A percentile compares a stretch with the other conserved stretches of the same genome.
These are phyloP conservation scores for Sarocladiaceae sp. DNA, from an alignment of 2,329 filamentous ascomycete species.

Conservation along the genomic window DNA sequence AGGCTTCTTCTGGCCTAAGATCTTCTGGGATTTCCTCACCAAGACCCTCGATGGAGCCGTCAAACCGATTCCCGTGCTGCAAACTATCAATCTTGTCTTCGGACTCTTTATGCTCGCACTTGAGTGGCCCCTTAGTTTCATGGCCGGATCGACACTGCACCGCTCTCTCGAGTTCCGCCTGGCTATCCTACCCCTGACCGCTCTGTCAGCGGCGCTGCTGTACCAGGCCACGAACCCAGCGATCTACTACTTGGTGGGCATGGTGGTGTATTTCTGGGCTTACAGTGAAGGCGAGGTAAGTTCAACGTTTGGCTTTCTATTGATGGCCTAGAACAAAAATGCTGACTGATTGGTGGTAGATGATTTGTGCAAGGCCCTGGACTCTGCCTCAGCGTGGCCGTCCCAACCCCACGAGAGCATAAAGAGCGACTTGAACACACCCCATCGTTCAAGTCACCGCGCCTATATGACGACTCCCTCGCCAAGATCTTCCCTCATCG, in stretches of 20 bases:
- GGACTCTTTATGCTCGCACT: slow-evolving; percentile 75
- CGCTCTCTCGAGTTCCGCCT: slow-evolving; percentile 84
- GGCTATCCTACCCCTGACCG: slow-evolving; percentile 74
- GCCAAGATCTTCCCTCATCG: not conserved
- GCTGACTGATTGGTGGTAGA: slow-evolving; percentile 33
- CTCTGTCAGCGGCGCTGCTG: slow-evolving; percentile 69
- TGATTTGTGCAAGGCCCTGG: slow-evolving; percentile 67
- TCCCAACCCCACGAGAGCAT: slow-evolving; percentile 11
- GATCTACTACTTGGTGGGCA: slow-evolving; percentile 84
- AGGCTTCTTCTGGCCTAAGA: slow-evolving; percentile 96
- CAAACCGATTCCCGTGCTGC: slow-evolving; percentile 81
- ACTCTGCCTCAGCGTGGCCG: slow-evolving; percentile 55
- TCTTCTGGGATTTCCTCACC: slow-evolving; percentile 96
- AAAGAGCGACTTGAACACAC: not conserved
- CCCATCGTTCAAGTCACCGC: too few species aligned
- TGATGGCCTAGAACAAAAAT: not conserved
- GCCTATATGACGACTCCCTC: not conserved
- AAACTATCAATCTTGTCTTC: slow-evolving; percentile 83
- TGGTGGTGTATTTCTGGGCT: slow-evolving; percentile 91
- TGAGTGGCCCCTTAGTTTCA: slow-evolving; percentile 81
- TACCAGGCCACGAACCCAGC: slow-evolving; percentile 93
- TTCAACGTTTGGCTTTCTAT: too few species aligned
- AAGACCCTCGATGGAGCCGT: slow-evolving; percentile 84
- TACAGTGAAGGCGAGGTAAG: slow-evolving; percentile 95
- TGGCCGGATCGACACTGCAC: slow-evolving; percentile 77